A percentile compares a stretch with the other conserved stretches of the same genome.
Evolutionary conservation across 2,329 filamentous ascomycete species (phyloP).

Genomic region (Ophioceras dolichostomum): DNA sequence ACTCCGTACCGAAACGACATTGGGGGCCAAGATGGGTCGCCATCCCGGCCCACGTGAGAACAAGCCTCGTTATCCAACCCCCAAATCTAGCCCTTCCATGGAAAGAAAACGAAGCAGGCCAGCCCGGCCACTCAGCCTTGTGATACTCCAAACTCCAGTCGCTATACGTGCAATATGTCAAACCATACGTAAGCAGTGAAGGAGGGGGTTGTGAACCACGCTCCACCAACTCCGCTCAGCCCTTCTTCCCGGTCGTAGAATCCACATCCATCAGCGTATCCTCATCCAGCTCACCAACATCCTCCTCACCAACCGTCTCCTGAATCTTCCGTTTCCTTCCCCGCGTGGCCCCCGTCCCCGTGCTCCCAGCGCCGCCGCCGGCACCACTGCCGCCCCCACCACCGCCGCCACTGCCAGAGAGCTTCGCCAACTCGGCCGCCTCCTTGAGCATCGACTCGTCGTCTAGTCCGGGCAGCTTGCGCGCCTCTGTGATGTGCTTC

Average conservation of each 20-base stretch:
- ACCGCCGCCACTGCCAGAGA: slow-evolving; percentile 7
- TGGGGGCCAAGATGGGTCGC: too few relatives aligned
- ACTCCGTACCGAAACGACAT: too few relatives aligned
- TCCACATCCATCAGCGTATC: slow-evolving; percentile 7
- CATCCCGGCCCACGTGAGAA: too few relatives aligned
- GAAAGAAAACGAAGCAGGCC: too few relatives aligned
- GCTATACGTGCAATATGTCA: too few relatives aligned
- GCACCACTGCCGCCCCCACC: slow-evolving; percentile 4
- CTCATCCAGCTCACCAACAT: slow-evolving; percentile 8
- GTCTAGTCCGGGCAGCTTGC: slow-evolving; percentile 62
- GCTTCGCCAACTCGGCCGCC: slow-evolving; percentile 11
- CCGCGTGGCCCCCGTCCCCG: slow-evolving; percentile 6
- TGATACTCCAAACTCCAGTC: too few relatives aligned
- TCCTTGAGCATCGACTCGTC: slow-evolving; percentile 28
- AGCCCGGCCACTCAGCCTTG: too few relatives aligned
- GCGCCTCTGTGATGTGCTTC: slow-evolving; percentile 69
- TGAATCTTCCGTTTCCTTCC: slow-evolving; percentile 11
- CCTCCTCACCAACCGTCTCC: slow-evolving; percentile 7
- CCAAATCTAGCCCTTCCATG: too few relatives aligned
- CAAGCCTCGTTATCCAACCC: too few relatives aligned
- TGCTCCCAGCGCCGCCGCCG: slow-evolving; percentile 3
- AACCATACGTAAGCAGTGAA: too few relatives aligned
- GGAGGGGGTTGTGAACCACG: too few relatives aligned
- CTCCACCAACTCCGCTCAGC: neutral
- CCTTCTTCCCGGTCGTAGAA: slow-evolving; percentile 1